Base-by-base conservation (phyloP, 257 asterid species). In the Agastache rugosa region DNA sequence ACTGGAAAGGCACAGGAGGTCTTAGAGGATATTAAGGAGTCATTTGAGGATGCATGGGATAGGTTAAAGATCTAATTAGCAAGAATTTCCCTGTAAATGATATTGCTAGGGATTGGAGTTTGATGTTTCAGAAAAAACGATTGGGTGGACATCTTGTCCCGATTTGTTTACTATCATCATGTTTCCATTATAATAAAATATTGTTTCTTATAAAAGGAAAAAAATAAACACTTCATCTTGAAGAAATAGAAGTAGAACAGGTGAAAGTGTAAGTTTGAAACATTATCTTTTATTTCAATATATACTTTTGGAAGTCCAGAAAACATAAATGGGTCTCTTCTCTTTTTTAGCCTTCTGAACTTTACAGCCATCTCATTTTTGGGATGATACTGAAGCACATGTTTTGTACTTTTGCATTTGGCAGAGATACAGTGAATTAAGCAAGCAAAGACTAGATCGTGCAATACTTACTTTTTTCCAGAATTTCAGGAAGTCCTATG, bases 381-480 rank as follows among this genome's bases (percentile, higher is more conserved):
- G 34, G 20, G 56, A 63, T 48, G 59, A 74, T 25, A 76, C 73
- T 85, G 68, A 85, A 71, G 63, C 78, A 74, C 68, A 55, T 48
- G 63, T 77, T 69, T 62, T 27, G 15, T 63, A 44, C 45, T 48
- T 72, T 75, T 75, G 54, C 54, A 48, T 23, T 68, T 82, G 78
- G 79, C 97, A 95, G 99, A 87, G 99, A 85, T 90, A 92, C 83
- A 82, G 91, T 61, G 97, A 92, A 78, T 41, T 87, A 55, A 95
- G 93, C 89, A 95, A 92, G 77, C 99, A 92, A 71, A 87, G 99
- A 74, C 97, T 95, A 76, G 99, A 95, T 85, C 90, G 93, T 41
- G 98, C 99, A 79, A 89, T 95, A 82, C 96, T 95, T 63, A 82
- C 90, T 10, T 95, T 95, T 83, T 95, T 95, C 80, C 99, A 92